Percentiles rank a stretch among this genome's conserved stretches.
Conservation (phyloP, 75 land plant genomes). For the Gnetum montanum region DNA sequence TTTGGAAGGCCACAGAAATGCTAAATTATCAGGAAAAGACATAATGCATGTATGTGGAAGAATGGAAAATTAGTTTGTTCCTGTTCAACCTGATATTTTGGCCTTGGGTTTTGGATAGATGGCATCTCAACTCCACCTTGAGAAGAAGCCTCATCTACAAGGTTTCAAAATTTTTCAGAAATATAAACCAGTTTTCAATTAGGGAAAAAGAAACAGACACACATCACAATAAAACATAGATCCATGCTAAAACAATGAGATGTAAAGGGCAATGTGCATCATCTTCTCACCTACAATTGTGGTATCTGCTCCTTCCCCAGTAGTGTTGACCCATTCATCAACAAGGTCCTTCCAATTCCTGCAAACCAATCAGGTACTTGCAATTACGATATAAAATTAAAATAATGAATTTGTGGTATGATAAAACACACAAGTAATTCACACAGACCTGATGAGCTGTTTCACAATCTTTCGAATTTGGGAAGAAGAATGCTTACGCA, state of each 20-base stretch:
- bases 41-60: too few species aligned
- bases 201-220: too few species aligned
- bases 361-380: constrained; percentile 15
- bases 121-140: background rate
- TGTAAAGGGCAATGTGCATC: too few species aligned
- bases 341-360: constrained; percentile 91
- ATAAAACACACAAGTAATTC: background rate
- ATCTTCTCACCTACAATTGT: constrained; percentile 24
- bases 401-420: background rate
- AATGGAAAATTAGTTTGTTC: too few species aligned
- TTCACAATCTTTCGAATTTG: constrained; percentile 62
- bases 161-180: too few species aligned
- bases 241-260: too few species aligned
- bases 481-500: constrained; percentile 64
- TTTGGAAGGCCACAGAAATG: too few species aligned
- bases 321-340: constrained; percentile 68
- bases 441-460: constrained; percentile 63
- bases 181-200: too few species aligned
- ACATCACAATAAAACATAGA: too few species aligned
- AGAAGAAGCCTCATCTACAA: background rate
- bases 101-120: background rate
- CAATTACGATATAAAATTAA: background rate
- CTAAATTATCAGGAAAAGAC: too few species aligned
- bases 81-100: constrained; percentile 2
- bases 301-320: constrained; percentile 27